phyloP scores from a whole-genome alignment of 2,329 filamentous ascomycete species.

The Chrysoporthe austroafricana region DNA sequence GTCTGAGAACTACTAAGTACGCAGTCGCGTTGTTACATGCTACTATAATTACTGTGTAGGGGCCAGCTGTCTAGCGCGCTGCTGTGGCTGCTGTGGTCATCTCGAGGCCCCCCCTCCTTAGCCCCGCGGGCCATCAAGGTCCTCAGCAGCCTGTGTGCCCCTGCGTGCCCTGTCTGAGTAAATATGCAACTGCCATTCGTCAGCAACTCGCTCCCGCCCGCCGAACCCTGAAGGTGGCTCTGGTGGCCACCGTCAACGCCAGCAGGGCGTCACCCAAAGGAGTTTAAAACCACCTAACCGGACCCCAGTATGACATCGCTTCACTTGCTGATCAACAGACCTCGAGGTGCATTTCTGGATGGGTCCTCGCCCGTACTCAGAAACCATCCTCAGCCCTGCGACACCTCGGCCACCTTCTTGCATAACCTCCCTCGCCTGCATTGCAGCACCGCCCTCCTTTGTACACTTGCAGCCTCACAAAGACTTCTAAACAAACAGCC shows the following conservation, averaged over 20 bases:
- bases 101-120: background rate
- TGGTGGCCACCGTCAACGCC: background rate
- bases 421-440: background rate
- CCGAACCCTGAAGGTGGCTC: background rate
- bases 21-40: too few species aligned
- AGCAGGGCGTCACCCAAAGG: background rate
- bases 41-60: too few species aligned
- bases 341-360: background rate
- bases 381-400: background rate
- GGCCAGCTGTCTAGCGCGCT: background rate
- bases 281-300: conserved; percentile 10
- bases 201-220: conserved; percentile 15
- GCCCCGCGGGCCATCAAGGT: too few species aligned
- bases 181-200: conserved; percentile 21
- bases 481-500: background rate
- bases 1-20: too few species aligned
- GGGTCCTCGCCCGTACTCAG: background rate
- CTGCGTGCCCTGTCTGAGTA: conserved; percentile 7
- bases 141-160: too few species aligned
- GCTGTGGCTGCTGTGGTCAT: background rate
- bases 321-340: background rate
- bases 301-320: conserved; percentile 21
- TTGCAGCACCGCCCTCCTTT: background rate
- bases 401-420: background rate
- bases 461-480: background rate